These are phyloP conservation scores for Phytophthora uliginosa DNA, from an alignment of 352 stramenopile genomes.

Conservation along the genomic window DNA sequence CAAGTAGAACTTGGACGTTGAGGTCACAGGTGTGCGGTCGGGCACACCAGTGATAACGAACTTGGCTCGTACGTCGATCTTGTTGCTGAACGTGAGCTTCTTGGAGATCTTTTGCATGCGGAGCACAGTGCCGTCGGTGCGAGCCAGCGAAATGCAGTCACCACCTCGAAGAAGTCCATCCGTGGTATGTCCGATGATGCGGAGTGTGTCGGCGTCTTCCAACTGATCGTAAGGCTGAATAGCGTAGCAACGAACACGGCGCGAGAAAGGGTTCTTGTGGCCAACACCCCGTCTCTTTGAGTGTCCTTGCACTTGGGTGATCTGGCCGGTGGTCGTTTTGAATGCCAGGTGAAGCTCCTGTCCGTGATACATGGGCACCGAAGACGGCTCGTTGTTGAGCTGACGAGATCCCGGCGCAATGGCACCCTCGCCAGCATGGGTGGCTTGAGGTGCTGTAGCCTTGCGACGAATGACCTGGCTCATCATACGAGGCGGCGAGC, in stretches of 20 bases:
- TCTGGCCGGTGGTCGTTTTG: slow-evolving; percentile 52
- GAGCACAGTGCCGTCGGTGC: slow-evolving; percentile 63
- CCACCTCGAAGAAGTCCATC: slow-evolving; percentile 64
- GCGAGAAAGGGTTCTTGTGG: slow-evolving; percentile 62
- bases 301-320: slow-evolving; percentile 58
- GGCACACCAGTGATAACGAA: slow-evolving; percentile 77
- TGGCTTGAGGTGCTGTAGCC: slow-evolving; percentile 29
- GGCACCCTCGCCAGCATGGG: background rate
- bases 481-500: slow-evolving; percentile 60
- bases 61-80: slow-evolving; percentile 71
- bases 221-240: slow-evolving; percentile 42
- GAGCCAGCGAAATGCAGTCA: slow-evolving; percentile 69
- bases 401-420: background rate
- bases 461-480: slow-evolving; percentile 45
- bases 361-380: slow-evolving; percentile 58
- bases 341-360: slow-evolving; percentile 68
- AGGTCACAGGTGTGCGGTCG: slow-evolving; percentile 65
- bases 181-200: slow-evolving; percentile 71
- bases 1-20: slow-evolving; percentile 77
- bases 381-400: slow-evolving; percentile 16
- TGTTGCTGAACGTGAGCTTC: slow-evolving; percentile 75
- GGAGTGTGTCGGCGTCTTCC: slow-evolving; percentile 55
- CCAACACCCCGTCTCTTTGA: slow-evolving; percentile 38
- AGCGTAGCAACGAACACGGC: slow-evolving; percentile 55
- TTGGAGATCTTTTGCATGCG: slow-evolving; percentile 71